phyloP scores from a whole-genome alignment of 2,329 filamentous ascomycete species.

The Torrubiella hemipterigena region DNA sequence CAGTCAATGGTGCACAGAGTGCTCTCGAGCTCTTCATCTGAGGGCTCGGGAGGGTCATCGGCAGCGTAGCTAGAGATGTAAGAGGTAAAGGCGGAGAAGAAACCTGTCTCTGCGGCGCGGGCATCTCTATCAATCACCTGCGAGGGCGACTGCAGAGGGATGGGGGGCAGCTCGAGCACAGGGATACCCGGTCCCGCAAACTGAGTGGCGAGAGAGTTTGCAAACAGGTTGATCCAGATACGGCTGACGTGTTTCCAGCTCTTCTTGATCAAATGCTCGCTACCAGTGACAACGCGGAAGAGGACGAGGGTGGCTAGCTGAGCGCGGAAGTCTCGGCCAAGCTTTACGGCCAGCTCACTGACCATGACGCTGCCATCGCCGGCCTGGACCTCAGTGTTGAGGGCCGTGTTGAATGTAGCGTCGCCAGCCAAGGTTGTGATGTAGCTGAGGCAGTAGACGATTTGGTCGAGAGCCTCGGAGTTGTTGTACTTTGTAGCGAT shows the following conservation, averaged over 20 bases:
- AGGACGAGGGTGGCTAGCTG: slow-evolving; percentile 91
- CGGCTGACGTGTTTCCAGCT: slow-evolving; percentile 76
- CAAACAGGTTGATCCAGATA: slow-evolving; percentile 91
- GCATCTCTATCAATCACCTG: slow-evolving; percentile 84
- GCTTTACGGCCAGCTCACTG: slow-evolving; percentile 90
- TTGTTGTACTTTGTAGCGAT: slow-evolving; percentile 79
- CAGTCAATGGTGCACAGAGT: slow-evolving; percentile 92
- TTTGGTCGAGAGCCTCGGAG: slow-evolving; percentile 81
- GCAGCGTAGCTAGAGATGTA: slow-evolving; percentile 99
- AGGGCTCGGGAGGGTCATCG: slow-evolving; percentile 93
- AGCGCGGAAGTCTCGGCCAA: slow-evolving; percentile 85
- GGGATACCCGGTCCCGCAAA: slow-evolving; percentile 56
- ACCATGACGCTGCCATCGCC: slow-evolving; percentile 95
- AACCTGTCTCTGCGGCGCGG: slow-evolving; percentile 65
- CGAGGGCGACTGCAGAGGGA: slow-evolving; percentile 81
- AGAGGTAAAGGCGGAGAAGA: slow-evolving; percentile 89
- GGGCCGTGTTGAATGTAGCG: slow-evolving; percentile 62
- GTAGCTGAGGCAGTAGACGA: slow-evolving; percentile 77
- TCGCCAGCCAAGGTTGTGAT: slow-evolving; percentile 82
- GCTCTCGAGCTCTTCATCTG: slow-evolving; percentile 92
- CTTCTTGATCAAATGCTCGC: slow-evolving; percentile 62
- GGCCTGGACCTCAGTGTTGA: slow-evolving; percentile 93
- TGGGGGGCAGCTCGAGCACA: slow-evolving; percentile 60
- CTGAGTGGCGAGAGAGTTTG: slow-evolving; percentile 82
- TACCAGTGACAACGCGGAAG: slow-evolving; percentile 81